Evolutionary conservation across 2,329 filamentous ascomycete genomes (phyloP).

Genomic region (Nigrospora oryzae): DNA sequence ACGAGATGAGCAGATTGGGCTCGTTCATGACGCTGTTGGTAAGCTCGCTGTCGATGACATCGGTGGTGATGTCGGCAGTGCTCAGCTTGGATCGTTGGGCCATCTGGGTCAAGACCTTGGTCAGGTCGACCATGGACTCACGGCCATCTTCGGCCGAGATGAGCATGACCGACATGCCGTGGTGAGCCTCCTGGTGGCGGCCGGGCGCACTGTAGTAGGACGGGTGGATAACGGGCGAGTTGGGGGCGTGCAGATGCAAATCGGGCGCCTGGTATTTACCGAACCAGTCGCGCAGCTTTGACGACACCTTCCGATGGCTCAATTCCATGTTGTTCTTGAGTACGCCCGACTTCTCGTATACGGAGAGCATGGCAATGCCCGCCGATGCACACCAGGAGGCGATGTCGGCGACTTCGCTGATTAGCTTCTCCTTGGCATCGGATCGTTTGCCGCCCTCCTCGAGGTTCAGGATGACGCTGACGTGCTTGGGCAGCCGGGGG

Average conservation of each 20-base stretch:
- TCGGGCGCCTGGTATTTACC: constrained; percentile 60
- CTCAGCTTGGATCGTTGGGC: constrained; percentile 79
- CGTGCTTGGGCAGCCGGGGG: constrained; percentile 67
- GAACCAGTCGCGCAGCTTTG: constrained; percentile 82
- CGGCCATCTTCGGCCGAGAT: constrained; percentile 84
- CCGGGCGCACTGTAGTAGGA: constrained; percentile 9
- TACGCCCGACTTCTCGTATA: constrained; percentile 86
- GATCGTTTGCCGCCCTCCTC: constrained; percentile 61
- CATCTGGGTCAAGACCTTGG: constrained; percentile 91
- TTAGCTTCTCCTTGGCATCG: constrained; percentile 71
- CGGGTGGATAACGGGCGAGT: constrained; percentile 15
- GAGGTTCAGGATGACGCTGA: constrained; percentile 77
- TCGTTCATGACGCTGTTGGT: constrained; percentile 73
- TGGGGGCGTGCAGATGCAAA: constrained; percentile 47
- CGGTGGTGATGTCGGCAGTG: constrained; percentile 71
- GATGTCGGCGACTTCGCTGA: constrained; percentile 87
- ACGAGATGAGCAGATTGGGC: constrained; percentile 82
- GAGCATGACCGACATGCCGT: constrained; percentile 57
- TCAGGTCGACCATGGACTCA: constrained; percentile 90
- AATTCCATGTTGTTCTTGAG: constrained; percentile 86
- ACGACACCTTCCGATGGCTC: constrained; percentile 68
- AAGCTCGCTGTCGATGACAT: constrained; percentile 85
- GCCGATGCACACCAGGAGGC: constrained; percentile 88
- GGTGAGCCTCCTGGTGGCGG: constrained; percentile 22
- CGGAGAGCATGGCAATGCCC: constrained; percentile 76